Conservation (phyloP, 306 rosid species). For the Medicago arabica region DNA sequence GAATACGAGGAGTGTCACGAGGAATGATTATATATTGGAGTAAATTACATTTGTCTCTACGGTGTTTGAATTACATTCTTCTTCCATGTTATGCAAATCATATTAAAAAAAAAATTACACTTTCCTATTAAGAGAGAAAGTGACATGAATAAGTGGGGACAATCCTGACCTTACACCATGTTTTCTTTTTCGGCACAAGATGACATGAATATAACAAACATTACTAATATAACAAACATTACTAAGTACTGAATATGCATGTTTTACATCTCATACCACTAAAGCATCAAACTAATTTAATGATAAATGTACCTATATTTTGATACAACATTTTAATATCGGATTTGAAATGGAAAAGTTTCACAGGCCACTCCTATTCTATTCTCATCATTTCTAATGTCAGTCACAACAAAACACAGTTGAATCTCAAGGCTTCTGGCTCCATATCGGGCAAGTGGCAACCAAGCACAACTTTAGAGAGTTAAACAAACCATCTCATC, state of each 20-base stretch:
- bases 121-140: too few relatives aligned
- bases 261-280: constrained; percentile 1
- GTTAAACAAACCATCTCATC: background rate
- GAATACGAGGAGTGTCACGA: too few relatives aligned
- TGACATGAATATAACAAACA: too few relatives aligned
- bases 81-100: too few relatives aligned
- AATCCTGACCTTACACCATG: too few relatives aligned
- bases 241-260: background rate
- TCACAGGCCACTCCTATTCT: background rate
- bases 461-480: background rate
- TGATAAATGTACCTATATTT: background rate
- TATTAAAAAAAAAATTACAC: too few relatives aligned
- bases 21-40: too few relatives aligned
- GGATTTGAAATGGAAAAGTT: background rate
- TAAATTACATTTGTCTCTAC: too few relatives aligned
- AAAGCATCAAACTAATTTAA: background rate
- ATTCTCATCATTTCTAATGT: background rate
- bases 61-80: too few relatives aligned
- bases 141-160: too few relatives aligned
- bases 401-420: constrained; percentile 26
- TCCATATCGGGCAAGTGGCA: background rate
- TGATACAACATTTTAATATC: background rate
- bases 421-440: constrained; percentile 8
- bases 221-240: background rate
- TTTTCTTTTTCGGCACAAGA: too few relatives aligned